Base-by-base conservation (phyloP, 495 filamentous ascomycete species). In the Podospora pseudopauciseta region DNA sequence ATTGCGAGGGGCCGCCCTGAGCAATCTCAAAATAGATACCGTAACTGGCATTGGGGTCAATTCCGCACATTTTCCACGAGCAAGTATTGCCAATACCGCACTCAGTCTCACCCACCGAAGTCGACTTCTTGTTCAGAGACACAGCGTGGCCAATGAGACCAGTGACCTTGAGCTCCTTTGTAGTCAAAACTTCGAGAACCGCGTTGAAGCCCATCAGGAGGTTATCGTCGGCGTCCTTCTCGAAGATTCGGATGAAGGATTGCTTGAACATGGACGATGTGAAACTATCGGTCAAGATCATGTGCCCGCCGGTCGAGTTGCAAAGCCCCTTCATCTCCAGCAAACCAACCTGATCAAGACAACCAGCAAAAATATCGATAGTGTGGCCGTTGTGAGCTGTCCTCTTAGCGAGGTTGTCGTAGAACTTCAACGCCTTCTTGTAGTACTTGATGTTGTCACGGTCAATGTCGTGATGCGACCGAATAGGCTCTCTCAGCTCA, bases 261-360 rank as follows among this genome's bases (percentile, higher is more conserved):
- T 99, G 96, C 84, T 97, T 98, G 86, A 98, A 99, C 87, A 98
- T 97, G 61, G 96, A 98, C 5, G 96, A 95, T 4, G 96, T 99
- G 78, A 99, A 99, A 80, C 93, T 97, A 74, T 99, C 96, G 3
- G 96, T 99, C 64, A 98, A 84, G 67, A 99, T 95, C 91, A 98
- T 98, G 76, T 99, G 93, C 59, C 96, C 96, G 65, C 96, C 96
- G 44, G 96, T 99, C 55, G 89, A 94, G 78, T 98, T 98, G 71
- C 93, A 88, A 34, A 99, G 85, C 56, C 95, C 93, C 82, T 99
- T 99, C 96, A 99, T 99, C 80, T 99, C 96, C 53, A 99, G 82
- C 69, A 99, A 83, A 77, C 96, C 96, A 70, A 99, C 96, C 80
- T 99, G 96, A 79, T 99, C 96, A 61, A 99, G 87, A 78, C 96